Conservation (phyloP, 768 basidiomycete genomes). For the Hydnum rufescens region DNA sequence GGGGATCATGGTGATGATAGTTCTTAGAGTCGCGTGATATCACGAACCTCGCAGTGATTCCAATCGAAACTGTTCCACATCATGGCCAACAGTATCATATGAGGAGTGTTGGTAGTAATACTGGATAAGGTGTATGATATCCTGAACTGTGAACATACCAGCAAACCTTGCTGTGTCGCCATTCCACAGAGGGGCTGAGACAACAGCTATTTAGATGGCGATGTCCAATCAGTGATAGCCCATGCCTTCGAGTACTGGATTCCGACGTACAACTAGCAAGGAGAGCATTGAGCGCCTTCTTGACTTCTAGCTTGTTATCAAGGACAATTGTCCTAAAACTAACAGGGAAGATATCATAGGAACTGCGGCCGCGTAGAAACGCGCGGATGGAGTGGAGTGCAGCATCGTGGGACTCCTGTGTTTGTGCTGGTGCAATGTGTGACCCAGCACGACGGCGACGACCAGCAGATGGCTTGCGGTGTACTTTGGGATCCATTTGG, state of each 20-base stretch:
- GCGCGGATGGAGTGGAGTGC: conserved; percentile 37
- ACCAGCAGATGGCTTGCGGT: neutral
- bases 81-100: conserved; percentile 66
- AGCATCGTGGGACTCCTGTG: conserved; percentile 15
- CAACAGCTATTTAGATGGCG: conserved; percentile 27
- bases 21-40: neutral
- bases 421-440: neutral
- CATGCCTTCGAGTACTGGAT: conserved; percentile 15
- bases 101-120: conserved; percentile 75
- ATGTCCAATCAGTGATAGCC: conserved; percentile 22
- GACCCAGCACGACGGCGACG: neutral
- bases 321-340: conserved; percentile 91
- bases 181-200: conserved; percentile 96
- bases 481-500: neutral
- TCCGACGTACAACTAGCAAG: conserved; percentile 26
- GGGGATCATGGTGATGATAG: neutral
- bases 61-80: conserved; percentile 83
- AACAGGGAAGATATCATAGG: conserved; percentile 95
- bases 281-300: conserved; percentile 80
- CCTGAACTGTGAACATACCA: conserved; percentile 98
- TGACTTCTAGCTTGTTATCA: conserved; percentile 88
- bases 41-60: conserved; percentile 68
- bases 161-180: conserved; percentile 83
- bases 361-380: conserved; percentile 68
- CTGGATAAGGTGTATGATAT: conserved; percentile 97